These are phyloP conservation scores for Haplosporangium gracile DNA, from an alignment of 192 early-diverging fungal genomes.

Conservation along the genomic window DNA sequence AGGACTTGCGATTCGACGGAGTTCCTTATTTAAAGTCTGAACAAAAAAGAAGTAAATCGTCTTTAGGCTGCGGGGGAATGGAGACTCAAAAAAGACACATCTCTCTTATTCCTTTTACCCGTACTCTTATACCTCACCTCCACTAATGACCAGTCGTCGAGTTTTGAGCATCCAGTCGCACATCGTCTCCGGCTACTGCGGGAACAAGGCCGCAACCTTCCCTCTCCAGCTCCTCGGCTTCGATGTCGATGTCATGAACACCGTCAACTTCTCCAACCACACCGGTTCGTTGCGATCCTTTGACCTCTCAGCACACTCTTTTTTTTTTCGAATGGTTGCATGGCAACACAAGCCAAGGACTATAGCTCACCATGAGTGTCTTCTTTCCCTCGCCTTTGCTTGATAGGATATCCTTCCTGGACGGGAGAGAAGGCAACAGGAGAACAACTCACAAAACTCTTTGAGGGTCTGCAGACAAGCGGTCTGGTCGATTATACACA, in stretches of 20 bases:
- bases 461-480: slow-evolving; percentile 81
- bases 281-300: slow-evolving; percentile 64
- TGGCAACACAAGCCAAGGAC: background rate
- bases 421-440: slow-evolving; percentile 78
- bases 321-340: background rate
- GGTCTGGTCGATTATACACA: slow-evolving; percentile 84
- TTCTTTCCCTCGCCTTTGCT: background rate
- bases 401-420: slow-evolving; percentile 78
- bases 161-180: slow-evolving; percentile 68
- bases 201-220: slow-evolving; percentile 93
- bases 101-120: background rate
- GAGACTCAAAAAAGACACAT: background rate
- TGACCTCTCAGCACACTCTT: background rate
- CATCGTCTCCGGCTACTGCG: slow-evolving; percentile 66
- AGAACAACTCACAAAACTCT: slow-evolving; percentile 74
- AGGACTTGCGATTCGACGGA: background rate
- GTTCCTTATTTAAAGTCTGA: background rate
- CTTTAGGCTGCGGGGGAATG: background rate
- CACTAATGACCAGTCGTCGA: slow-evolving; percentile 34
- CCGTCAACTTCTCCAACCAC: slow-evolving; percentile 96
- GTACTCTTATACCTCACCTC: background rate
- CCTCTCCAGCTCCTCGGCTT: slow-evolving; percentile 91
- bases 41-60: background rate
- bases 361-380: background rate
- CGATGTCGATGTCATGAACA: slow-evolving; percentile 94